These are phyloP conservation scores for Clavaria fumosa DNA, from an alignment of 768 basidiomycete species.

Conservation along the genomic window DNA sequence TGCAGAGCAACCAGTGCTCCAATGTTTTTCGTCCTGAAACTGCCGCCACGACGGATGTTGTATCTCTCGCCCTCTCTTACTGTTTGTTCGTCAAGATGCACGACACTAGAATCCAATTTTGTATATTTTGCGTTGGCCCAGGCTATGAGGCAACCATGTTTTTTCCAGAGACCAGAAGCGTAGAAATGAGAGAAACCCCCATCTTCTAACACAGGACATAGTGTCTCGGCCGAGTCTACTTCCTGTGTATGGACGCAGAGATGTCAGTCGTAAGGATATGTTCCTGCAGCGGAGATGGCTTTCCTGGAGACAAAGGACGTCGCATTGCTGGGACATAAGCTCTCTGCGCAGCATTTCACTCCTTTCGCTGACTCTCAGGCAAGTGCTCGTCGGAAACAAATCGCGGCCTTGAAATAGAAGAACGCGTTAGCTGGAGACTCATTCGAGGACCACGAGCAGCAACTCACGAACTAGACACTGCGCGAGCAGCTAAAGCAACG, in stretches of 20 bases:
- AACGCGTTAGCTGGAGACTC: no score
- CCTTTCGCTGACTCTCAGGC: constrained; percentile 59
- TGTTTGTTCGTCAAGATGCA: constrained; percentile 57
- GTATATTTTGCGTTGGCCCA: constrained; percentile 41
- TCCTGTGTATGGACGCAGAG: constrained; percentile 53
- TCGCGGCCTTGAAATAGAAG: constrained; percentile 46
- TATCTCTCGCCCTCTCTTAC: constrained; percentile 26
- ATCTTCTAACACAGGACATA: constrained; percentile 48
- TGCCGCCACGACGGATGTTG: constrained; percentile 31
- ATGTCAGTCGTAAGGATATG: no score
- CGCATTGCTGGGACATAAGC: constrained; percentile 53
- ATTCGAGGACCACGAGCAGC: no score
- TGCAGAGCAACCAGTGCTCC: constrained; percentile 58
- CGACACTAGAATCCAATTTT: constrained; percentile 27
- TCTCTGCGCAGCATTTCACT: constrained; percentile 66
- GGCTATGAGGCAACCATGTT: constrained; percentile 76
- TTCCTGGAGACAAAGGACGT: constrained; percentile 82
- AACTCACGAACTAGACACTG: constrained; percentile 70
- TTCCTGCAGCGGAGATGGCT: not conserved
- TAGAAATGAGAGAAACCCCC: constrained; percentile 52
- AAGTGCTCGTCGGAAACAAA: constrained; percentile 74
- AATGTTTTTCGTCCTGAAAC: constrained; percentile 68
- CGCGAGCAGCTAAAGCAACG: constrained; percentile 43
- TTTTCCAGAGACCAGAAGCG: constrained; percentile 58
- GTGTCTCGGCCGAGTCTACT: constrained; percentile 66